Evolutionary conservation across 1,139 yeast genomes (phyloP).

Genomic region (Pichia cactophila): DNA sequence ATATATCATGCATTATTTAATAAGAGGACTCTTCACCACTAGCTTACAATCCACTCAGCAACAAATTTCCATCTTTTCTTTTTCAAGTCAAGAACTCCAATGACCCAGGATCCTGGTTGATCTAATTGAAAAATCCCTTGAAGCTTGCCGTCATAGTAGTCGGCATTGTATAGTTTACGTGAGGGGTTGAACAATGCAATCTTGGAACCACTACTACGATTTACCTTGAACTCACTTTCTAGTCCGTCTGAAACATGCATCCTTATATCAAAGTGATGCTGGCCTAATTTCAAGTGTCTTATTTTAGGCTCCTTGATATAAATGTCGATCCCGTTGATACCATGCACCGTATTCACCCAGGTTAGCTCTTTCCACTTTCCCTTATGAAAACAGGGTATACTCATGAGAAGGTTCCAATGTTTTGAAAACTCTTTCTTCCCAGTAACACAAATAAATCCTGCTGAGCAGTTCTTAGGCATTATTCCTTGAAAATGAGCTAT

Average conservation of each 20-base stretch:
- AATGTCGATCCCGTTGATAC: constrained; percentile 51
- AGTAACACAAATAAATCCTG: constrained; percentile 74
- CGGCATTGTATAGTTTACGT: constrained; percentile 42
- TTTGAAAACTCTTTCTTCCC: constrained; percentile 53
- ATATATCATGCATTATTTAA: not conserved
- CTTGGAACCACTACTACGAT: constrained; percentile 19
- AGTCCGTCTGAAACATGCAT: constrained; percentile 26
- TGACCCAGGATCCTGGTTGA: constrained; percentile 78
- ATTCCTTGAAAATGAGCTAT: constrained; percentile 74
- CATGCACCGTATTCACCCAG: constrained; percentile 59
- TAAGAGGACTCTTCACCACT: not conserved
- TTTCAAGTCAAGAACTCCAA: constrained; percentile 70
- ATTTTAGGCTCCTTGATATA: constrained; percentile 84
- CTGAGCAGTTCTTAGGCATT: constrained; percentile 57
- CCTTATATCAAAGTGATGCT: constrained; percentile 8
- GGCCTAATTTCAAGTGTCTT: constrained; percentile 38
- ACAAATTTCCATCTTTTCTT: constrained; percentile 84
- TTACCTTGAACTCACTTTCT: not conserved
- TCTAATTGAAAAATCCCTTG: constrained; percentile 55
- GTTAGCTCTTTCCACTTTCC: constrained; percentile 55
- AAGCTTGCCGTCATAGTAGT: constrained; percentile 42
- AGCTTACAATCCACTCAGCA: constrained; percentile 66
- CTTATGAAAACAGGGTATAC: constrained; percentile 69
- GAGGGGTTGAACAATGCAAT: constrained; percentile 12
- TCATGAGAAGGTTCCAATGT: constrained; percentile 64